Evolutionary conservation across 768 basidiomycete genomes (phyloP), one percentile per base, ranked within the genome.

Genomic region (Pleurotus cornucopiae): DNA sequence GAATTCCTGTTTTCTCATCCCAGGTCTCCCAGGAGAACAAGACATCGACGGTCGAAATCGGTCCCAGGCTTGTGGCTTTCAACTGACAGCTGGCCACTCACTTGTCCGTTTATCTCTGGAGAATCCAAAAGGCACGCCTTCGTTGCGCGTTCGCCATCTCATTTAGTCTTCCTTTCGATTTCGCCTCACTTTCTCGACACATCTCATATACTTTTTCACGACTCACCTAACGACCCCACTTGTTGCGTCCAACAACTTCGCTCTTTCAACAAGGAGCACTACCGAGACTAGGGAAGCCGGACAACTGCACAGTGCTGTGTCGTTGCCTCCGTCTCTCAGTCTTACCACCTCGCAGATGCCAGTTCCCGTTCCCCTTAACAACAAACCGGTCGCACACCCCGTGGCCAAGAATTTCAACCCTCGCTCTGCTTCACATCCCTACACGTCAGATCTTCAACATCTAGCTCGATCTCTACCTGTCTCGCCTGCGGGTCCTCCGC

Each of bases 91-190:
- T 65, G 66, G 68, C 65, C 63, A 64, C 63, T 62, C 64, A 67
- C 64, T 66, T 63, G 66, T 65, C 61, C 69, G 58, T 57, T 59
- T 63, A 63, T 57, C 61, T 49, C 66, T 62, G 61, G 66, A 68
- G 69, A 70, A 65, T 62, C 61, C 67, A 91, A 91, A 91, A 91
- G 88, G 88, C 88, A 82, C 89, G 89, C 89, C 89, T 92, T 91
- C 79, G 86, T 78, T 91, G 89, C 79, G 89, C 89, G 89, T 92
- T 78, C 76, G 88, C 88, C 89, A 81, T 65, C 58, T 59, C 67
- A 62, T 62, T 45, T 60, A 57, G 56, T 56, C 57, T 58, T 49
- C 55, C 41, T 30, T 66, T 58, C 53, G 46, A 56, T 55, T 45
- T 39, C 49, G 9, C 14, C 46, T 59, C 49, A 20, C 37, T 41